Conservation (phyloP, 2,329 filamentous ascomycete species). For the Colletotrichum shisoi region DNA sequence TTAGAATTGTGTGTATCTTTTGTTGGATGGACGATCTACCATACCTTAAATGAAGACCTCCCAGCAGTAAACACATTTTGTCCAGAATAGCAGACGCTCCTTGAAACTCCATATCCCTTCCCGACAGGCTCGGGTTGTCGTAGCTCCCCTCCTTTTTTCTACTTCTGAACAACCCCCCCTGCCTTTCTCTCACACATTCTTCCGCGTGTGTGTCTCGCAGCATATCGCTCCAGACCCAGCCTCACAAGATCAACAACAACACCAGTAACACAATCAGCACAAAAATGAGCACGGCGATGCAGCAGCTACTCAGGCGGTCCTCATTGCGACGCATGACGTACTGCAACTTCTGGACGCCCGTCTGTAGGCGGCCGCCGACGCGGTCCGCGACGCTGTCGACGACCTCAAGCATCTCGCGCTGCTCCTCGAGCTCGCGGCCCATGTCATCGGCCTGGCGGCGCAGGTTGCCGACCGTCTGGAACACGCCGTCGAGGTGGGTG, state of each 20-base stretch:
- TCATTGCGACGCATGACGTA: constrained; percentile 89
- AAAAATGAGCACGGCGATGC: constrained; percentile 86
- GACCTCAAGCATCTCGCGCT: constrained; percentile 85
- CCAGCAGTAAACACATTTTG: background rate
- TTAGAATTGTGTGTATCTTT: constrained; percentile 25
- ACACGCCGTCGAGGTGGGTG: constrained; percentile 89
- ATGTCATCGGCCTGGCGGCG: constrained; percentile 92
- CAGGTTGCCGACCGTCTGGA: constrained; percentile 89
- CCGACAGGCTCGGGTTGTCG: background rate
- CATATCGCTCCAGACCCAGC: background rate
- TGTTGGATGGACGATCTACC: constrained; percentile 26
- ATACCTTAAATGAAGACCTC: constrained; percentile 1
- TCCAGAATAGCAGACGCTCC: constrained; percentile 22
- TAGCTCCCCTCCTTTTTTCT: background rate
- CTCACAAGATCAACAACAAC: constrained; percentile 71
- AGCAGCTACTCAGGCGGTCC: constrained; percentile 86
- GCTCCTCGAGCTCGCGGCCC: constrained; percentile 95
- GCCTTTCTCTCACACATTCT: background rate
- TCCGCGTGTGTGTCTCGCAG: no score
- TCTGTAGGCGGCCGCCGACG: constrained; percentile 84
- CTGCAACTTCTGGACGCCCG: constrained; percentile 84
- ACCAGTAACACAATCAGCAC: constrained; percentile 87
- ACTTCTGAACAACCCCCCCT: background rate
- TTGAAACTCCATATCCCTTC: constrained; percentile 26
- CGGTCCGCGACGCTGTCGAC: constrained; percentile 86